Percentiles rank a stretch among this genome's conserved stretches.
phyloP scores from a whole-genome alignment of 495 filamentous ascomycete genomes.

The Xylaria palmicola region DNA sequence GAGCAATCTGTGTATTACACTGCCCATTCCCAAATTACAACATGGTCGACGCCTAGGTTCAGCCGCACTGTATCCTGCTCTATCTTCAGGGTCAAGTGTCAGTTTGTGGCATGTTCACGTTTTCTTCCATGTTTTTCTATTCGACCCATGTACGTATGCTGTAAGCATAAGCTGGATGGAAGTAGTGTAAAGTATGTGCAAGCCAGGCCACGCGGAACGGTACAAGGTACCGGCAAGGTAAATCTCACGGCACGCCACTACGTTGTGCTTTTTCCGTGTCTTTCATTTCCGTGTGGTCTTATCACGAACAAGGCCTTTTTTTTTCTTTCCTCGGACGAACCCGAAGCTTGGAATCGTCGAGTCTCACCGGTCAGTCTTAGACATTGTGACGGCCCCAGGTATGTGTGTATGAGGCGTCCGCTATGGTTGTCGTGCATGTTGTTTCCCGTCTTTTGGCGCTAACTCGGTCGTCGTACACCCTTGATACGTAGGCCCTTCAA shows the following conservation, averaged over 20 bases:
- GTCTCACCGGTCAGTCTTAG: constrained; percentile 10
- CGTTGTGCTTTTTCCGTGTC: neutral
- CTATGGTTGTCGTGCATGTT: constrained; percentile 1
- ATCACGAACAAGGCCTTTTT: neutral
- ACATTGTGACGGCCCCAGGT: neutral
- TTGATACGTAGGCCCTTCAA: neutral
- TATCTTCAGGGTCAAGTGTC: neutral
- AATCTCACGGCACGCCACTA: neutral
- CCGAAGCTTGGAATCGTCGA: constrained; percentile 1
- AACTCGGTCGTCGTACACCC: neutral
- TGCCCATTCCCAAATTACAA: neutral
- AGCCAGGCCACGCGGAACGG: neutral
- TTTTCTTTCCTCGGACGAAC: neutral
- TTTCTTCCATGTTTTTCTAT: neutral
- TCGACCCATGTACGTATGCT: neutral
- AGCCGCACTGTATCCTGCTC: constrained; percentile 1
- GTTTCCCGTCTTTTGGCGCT: neutral
- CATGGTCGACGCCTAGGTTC: neutral
- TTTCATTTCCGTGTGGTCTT: neutral
- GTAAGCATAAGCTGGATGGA: neutral
- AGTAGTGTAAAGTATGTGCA: neutral
- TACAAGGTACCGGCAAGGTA: neutral
- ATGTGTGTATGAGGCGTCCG: constrained; percentile 8
- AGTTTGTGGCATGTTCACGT: neutral
- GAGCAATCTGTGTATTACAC: neutral